Evolutionary conservation across 805 yeast genomes (phyloP), one percentile per base, ranked within the genome.

Genomic region (Suhomyces emberorum): DNA sequence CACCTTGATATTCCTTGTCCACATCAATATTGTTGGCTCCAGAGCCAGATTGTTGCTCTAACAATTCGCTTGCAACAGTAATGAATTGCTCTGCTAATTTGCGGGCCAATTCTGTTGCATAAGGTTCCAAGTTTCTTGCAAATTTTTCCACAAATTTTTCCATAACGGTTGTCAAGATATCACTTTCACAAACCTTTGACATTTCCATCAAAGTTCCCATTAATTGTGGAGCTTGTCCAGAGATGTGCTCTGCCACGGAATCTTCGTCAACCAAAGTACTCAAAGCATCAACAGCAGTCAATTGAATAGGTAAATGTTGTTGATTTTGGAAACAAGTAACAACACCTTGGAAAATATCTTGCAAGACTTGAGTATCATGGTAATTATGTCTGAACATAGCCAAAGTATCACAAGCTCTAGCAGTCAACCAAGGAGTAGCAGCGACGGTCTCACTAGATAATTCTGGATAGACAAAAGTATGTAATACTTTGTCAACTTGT

Each of bases 51-150:
- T 50, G 52, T 35, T 46, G 41, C 3, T 61, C 65, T 35, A 61
- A 50, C 52, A 65, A 59, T 34, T 89, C 96, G 32, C 69, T 63
- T 2, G 89, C 83, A 18, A 87, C 56, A 45, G 74, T 70, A 51
- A 85, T 47, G 60, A 89, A 87, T 54, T 91, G 96, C 33, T 78
- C 77, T 11, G 81, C 81, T 48, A 83, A 63, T 52, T 79, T 75
- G 3, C 55, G 54, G 19, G 83, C 75, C 62, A 53, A 65, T 46
- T 69, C 66, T 35, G 54, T 54, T 25, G 95, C 91, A 58, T 86
- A 91, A 12, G 98, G 98, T 38, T 61, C 71, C 42, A 69, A 59
- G 45, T 64, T 63, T 19, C 55, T 48, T 3, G 74, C 65, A 42
- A 69, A 69, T 38, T 58, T 65, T 41, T 65, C 69, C 15, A 69